Base-by-base conservation (phyloP, 129 eudicot genomes). In the Saposhnikovia divaricata region DNA sequence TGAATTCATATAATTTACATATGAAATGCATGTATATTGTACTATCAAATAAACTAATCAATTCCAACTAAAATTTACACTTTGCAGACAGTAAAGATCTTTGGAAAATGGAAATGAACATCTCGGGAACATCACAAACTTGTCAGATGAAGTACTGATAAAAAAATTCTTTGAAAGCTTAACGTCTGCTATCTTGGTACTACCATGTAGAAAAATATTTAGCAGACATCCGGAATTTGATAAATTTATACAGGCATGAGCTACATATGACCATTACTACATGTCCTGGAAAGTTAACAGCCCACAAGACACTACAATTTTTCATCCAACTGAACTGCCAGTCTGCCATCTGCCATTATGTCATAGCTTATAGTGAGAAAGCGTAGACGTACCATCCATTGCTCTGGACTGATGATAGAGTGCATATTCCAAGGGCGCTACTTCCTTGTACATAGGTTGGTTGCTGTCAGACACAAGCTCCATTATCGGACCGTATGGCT, bases 381-480 rank as follows among this genome's bases (percentile, higher is more conserved):
- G 87, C 14, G 86, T 71, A 4, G 88, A 81, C 53, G 86, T 55
- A 16, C 89, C 89, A 85, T 84, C 89, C 61, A 25, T 72, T 68
- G 89, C 86, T 83, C 82, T 83, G 48, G 83, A 55, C 68, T 70
- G 75, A 34, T 80, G 84, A 76, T 71, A 70, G 70, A 77, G 77
- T 81, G 78, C 81, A 68, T 85, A 86, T 77, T 85, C 87, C 80
- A 81, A 80, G 28, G 75, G 87, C 75, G 25, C n/a, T 3, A 85
- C 82, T 78, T 86, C 84, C 48, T 84, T 80, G 80, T 88, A 88
- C 3, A 83, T 9, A 12, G 91, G 84, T 16, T 86, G 86, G 82
- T 79, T 85, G 9, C 51, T 50, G 42, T 81, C 85, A 25, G 87
- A 85, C 51, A 85, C 25, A 38, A 88, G 80, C 77, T 83, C 86